These are phyloP conservation scores for Penicillium psychrosexuale DNA, from an alignment of 2,329 filamentous ascomycete genomes.

Conservation along the genomic window DNA sequence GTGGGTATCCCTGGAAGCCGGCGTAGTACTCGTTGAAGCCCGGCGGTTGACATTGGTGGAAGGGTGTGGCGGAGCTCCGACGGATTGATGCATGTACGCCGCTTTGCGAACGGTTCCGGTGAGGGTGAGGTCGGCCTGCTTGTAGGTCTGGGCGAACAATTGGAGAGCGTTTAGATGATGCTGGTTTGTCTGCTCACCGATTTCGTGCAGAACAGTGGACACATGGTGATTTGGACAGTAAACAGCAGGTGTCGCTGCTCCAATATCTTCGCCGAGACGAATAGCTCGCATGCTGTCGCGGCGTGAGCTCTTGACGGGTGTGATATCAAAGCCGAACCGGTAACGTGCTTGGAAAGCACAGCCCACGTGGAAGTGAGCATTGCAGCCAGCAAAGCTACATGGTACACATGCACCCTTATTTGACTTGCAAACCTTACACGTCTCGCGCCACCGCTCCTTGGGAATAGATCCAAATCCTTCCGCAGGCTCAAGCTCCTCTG, in stretches of 20 bases:
- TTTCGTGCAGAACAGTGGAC: slow-evolving; percentile 70
- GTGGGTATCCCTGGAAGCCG: slow-evolving; percentile 16
- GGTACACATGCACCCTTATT: slow-evolving; percentile 73
- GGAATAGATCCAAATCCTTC: slow-evolving; percentile 87
- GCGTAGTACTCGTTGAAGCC: slow-evolving; percentile 53
- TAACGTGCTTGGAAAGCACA: slow-evolving; percentile 85
- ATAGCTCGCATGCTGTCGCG: slow-evolving; percentile 78
- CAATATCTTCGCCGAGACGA: slow-evolving; percentile 74
- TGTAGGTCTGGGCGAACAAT: slow-evolving; percentile 82
- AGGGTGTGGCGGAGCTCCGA: slow-evolving; percentile 33
- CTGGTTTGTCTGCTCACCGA: slow-evolving; percentile 71
- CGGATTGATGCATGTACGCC: slow-evolving; percentile 57
- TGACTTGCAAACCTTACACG: slow-evolving; percentile 80
- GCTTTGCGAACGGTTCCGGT: slow-evolving; percentile 94
- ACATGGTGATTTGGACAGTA: slow-evolving; percentile 90
- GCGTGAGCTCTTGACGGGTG: slow-evolving; percentile 82
- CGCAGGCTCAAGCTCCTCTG: slow-evolving; percentile 74
- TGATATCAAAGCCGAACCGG: slow-evolving; percentile 83
- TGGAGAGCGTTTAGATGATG: slow-evolving; percentile 77
- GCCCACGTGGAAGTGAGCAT: slow-evolving; percentile 71
- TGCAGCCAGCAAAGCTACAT: slow-evolving; percentile 62
- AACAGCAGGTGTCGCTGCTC: slow-evolving; percentile 77
- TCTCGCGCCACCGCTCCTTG: slow-evolving; percentile 66
- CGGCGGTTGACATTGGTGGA: slow-evolving; percentile 48
- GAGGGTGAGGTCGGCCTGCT: slow-evolving; percentile 85